Conservation (phyloP, 148 eudicot species). For the Suaeda aralocaspica region DNA sequence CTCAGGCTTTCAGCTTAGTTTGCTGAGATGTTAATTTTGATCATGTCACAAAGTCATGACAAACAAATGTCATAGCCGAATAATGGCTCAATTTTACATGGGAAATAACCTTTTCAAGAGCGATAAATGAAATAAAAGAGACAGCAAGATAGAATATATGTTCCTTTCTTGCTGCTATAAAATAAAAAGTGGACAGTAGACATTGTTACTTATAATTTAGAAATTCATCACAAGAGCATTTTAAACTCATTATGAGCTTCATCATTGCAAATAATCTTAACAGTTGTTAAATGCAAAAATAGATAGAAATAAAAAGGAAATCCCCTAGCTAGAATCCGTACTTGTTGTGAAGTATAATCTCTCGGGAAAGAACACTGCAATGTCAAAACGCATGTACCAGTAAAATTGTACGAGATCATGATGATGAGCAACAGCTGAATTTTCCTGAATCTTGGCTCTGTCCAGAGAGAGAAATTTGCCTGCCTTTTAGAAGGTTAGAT, state of each 20-base stretch:
- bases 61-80: neutral
- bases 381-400: neutral
- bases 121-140: neutral
- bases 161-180: neutral
- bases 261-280: neutral
- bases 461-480: slow-evolving; percentile 19
- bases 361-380: neutral
- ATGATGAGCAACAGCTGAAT: slow-evolving; percentile 8
- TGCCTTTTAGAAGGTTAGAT: slow-evolving; percentile 23
- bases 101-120: too few species aligned
- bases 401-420: neutral
- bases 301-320: neutral
- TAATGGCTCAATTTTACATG: neutral
- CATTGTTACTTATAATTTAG: neutral
- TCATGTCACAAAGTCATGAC: neutral
- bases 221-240: neutral
- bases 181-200: neutral
- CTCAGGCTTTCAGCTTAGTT: neutral
- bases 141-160: neutral
- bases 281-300: neutral
- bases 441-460: slow-evolving; percentile 11
- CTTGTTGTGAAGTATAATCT: neutral
- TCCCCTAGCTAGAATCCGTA: neutral
- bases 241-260: neutral
- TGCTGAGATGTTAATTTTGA: neutral